Base-by-base conservation (phyloP, 768 basidiomycete species). In the Xerocomellus amylosporus region DNA sequence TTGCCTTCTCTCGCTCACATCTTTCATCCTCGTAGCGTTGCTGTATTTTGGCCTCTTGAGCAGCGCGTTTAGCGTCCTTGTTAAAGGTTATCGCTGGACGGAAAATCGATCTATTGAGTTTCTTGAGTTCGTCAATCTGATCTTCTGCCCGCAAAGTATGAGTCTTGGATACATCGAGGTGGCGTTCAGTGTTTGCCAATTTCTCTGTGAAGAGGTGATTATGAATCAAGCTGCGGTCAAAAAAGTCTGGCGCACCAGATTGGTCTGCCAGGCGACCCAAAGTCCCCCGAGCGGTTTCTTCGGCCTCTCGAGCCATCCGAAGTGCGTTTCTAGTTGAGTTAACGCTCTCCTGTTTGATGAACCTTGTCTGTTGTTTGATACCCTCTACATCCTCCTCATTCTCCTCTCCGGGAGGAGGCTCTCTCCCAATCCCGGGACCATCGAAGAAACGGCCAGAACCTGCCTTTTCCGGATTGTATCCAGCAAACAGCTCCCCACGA, bases 71-170 rank as follows among this genome's bases (percentile, higher is more conserved):
- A 17, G 79, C 80, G 36, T 93, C 87, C 72, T 97, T 99, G 77
- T 98, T 96, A 72, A 89, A 96, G 0, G 87, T 86, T 61, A 97
- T 86, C 53, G 84, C 93, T 9, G 92, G 95, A 46, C 87, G 83
- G 78, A 99, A 98, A 69, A 99, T 98, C 37, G 92, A 94, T 33
- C 86, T 83, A 71, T 98, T 98, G 52, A 99, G 84, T 68, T 94
- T 81, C 73, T 93, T 95, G 51, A 99, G 84, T 71, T 98, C 95
- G 57, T 86, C 87, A 5, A 94, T 93, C 70, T 85, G 91, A 74
- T 99, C 96, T 53, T 87, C 87, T n/a, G 96, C 95, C 4, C 90
- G 86, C 41, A 77, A 74, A 31, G 90, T 87, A 71, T 95, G 87
- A 14, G 88, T 88, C 72, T 91, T 98, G 47, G 95, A 80, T 49